Percentiles rank a stretch among this genome's conserved stretches.
phyloP scores from a whole-genome alignment of 345 rosid genomes.

The Eucalyptus grandis region DNA sequence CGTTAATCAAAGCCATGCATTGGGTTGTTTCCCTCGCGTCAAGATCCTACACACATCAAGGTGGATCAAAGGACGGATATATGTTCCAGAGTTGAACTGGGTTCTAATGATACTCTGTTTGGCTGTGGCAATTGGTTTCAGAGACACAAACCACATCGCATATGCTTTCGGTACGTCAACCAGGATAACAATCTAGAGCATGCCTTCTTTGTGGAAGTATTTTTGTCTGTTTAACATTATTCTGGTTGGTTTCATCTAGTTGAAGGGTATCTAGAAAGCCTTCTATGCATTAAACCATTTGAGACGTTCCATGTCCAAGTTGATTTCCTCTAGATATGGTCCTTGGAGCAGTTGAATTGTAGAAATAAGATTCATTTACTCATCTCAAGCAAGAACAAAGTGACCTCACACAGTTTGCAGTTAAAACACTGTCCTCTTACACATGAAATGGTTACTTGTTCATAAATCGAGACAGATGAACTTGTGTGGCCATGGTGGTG shows the following conservation, averaged over 20 bases:
- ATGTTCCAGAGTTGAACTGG: conserved; percentile 97
- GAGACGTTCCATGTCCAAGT: neutral
- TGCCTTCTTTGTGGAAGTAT: neutral
- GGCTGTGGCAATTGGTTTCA: conserved; percentile 51
- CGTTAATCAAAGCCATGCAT: conserved; percentile 72
- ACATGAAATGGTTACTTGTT: neutral
- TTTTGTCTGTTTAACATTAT: neutral
- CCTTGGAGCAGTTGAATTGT: neutral
- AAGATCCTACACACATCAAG: conserved; percentile 81
- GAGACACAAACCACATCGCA: conserved; percentile 48
- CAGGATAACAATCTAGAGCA: neutral
- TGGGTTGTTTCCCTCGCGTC: conserved; percentile 92
- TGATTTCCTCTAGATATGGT: neutral
- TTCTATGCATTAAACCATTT: neutral
- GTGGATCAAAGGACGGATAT: conserved; percentile 77
- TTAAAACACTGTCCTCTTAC: neutral
- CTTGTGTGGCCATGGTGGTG: neutral
- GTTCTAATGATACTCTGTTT: conserved; percentile 78
- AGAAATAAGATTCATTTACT: neutral
- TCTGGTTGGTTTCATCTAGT: neutral
- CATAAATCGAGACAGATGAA: neutral
- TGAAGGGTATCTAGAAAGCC: neutral
- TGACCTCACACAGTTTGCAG: neutral
- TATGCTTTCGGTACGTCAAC: conserved; percentile 67
- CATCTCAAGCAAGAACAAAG: neutral